These are phyloP conservation scores for Sarocladium brachiariae DNA, from an alignment of 2,329 filamentous ascomycete species.

Conservation along the genomic window DNA sequence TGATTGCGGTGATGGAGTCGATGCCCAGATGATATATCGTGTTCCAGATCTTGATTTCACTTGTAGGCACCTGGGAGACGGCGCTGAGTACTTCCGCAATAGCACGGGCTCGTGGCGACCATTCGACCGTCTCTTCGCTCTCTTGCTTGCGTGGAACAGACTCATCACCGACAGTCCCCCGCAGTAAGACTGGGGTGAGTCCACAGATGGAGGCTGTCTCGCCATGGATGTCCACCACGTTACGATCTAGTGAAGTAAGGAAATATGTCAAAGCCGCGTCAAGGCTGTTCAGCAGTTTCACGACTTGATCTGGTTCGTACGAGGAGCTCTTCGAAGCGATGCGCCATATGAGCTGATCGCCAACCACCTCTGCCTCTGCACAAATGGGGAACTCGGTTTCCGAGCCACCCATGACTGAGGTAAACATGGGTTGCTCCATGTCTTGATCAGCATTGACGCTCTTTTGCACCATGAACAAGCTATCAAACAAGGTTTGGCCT, in stretches of 20 bases:
- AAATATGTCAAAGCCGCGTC: conserved; percentile 54
- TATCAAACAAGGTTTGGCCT: conserved; percentile 42
- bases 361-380: conserved; percentile 66
- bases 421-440: conserved; percentile 38
- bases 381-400: conserved; percentile 77
- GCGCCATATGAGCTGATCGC: conserved; percentile 57
- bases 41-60: conserved; percentile 51
- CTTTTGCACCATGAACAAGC: conserved; percentile 49
- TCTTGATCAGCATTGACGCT: conserved; percentile 11
- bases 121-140: conserved; percentile 19
- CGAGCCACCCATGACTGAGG: conserved; percentile 56
- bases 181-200: conserved; percentile 29
- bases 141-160: background rate
- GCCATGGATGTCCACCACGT: conserved; percentile 47
- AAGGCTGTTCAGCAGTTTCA: conserved; percentile 49
- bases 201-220: conserved; percentile 58
- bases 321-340: conserved; percentile 59
- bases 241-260: conserved; percentile 36
- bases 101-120: conserved; percentile 18
- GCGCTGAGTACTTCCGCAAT: conserved; percentile 44
- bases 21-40: conserved; percentile 80
- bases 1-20: conserved; percentile 89
- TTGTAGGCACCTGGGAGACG: conserved; percentile 53
- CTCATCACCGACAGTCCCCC: conserved; percentile 5
- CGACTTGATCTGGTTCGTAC: conserved; percentile 37